Percentiles rank a stretch among this genome's conserved stretches.
These are phyloP conservation scores for Colletotrichum brevisporum DNA, from an alignment of 2,329 filamentous ascomycete species.

Conservation along the genomic window DNA sequence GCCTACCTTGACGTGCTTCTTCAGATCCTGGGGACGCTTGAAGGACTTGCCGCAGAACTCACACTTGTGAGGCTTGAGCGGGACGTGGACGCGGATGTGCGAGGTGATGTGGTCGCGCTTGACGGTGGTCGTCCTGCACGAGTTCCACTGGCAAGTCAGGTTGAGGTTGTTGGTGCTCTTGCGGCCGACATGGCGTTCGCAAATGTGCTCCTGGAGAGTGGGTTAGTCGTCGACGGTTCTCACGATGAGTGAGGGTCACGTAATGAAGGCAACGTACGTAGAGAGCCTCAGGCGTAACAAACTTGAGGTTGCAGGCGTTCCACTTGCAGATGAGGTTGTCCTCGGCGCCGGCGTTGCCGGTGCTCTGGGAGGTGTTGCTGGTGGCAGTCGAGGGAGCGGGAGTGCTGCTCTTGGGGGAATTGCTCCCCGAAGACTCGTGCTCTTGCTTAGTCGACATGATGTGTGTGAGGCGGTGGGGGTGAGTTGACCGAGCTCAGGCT, in stretches of 20 bases:
- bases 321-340: slow-evolving; percentile 74
- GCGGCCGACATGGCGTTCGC: slow-evolving; percentile 96
- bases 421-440: slow-evolving; percentile 54
- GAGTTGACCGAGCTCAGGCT: slow-evolving; percentile 25
- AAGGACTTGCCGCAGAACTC: slow-evolving; percentile 99
- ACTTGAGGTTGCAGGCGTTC: slow-evolving; percentile 72
- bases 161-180: slow-evolving; percentile 99
- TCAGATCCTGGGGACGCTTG: slow-evolving; percentile 98
- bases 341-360: slow-evolving; percentile 50
- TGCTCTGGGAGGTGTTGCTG: slow-evolving; percentile 61
- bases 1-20: slow-evolving; percentile 94
- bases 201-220: slow-evolving; percentile 86
- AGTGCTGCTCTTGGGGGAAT: slow-evolving; percentile 67
- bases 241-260: no score
- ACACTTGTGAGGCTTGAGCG: slow-evolving; percentile 98
- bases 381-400: slow-evolving; percentile 66
- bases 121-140: slow-evolving; percentile 95
- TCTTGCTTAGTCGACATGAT: slow-evolving; percentile 44
- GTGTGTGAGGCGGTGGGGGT: slow-evolving; percentile 11
- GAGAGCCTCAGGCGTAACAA: slow-evolving; percentile 69
- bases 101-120: slow-evolving; percentile 99
- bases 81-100: slow-evolving; percentile 98
- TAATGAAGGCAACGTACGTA: slow-evolving; percentile 64
- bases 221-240: slow-evolving; percentile 7
- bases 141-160: slow-evolving; percentile 96